Evolutionary conservation across 441 rosid genomes (phyloP), one percentile per base, ranked within the genome.

Genomic region (Pelargonium fulgidum): DNA sequence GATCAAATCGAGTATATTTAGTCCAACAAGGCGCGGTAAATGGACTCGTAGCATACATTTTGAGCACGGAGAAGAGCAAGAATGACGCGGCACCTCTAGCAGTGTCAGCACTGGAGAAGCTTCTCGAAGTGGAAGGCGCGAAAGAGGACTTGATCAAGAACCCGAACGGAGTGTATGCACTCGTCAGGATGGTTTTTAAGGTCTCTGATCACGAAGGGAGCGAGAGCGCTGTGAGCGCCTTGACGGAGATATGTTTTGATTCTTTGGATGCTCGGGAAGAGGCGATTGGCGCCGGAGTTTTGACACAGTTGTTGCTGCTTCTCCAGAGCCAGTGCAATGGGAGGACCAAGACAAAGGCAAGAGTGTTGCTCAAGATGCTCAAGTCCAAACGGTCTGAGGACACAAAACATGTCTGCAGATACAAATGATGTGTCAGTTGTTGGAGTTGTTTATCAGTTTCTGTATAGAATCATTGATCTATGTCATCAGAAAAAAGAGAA

Each of bases 121-220:
- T 83, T 26, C 24, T 84, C 13, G 77, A 29, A 13, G 11, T 69
- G 19, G 83, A 78, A 33, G 76, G 72, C 22, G 82, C 76, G 1
- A 85, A 76, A 73, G 74, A 72, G 68, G 83, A 62, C 0, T 41
- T 85, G 17, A 78, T 81, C 2, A 73, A 64, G 9, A 29, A 79
- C n/a, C 82, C 82, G 0, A 65, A 78, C 33, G 89, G 85, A 14
- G 52, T 87, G 2, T 58, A 67, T 7, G 79, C 80, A 22, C 62
- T 87, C 13, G 84, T 87, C 7, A 84, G 79, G 81, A 87, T 85
- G 89, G 85, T 85, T 2, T 87, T 87, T 72, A 78, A 83, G 73
- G 88, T 87, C 6, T 85, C 88, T 0, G 85, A 85, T 58, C 92
- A 83, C 7, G 82, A 81, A 75, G 86, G 86, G 1, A 84, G 92